Evolutionary conservation across 495 filamentous ascomycete species (phyloP), one percentile per base, ranked within the genome.

Genomic region (Jackrogersella minutella): DNA sequence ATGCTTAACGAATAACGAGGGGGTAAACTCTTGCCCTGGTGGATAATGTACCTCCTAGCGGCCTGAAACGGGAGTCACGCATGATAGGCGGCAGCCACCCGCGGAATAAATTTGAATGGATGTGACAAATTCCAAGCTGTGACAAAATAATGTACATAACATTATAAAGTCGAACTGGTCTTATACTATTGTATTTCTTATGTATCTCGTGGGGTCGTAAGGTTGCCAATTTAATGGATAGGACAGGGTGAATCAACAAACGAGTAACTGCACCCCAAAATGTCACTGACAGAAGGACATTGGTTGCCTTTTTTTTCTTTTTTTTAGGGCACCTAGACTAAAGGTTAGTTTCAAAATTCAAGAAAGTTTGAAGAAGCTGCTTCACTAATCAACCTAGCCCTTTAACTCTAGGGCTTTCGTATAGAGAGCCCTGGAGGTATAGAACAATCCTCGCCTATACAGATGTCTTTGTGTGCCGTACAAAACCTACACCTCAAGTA

Each of bases 21-120:
- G 17, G 31, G 21, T 10, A 5, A 51, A 37, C 8, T 40, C 40
- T 59, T 22, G 30, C 28, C 55, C 8, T 11, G 28, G 47, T 53
- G 54, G 47, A 9, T 53, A 65, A 57, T 41, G 50, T 56, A 50
- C 49, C 17, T 34, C 13, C 14, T 22, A 36, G 40, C 21, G 19
- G 34, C 43, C 24, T 30, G 31, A 51, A 36, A 26, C 11, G 46
- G 44, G 46, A 57, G 31, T 24, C 34, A 52, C 51, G 44, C 43
- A 33, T 51, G 14, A 41, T n/a, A 67, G 52, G 44, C 44, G 37
- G 64, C 39, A 53, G 64, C 17, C 41, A 21, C 64, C 51, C 24
- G 30, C 28, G 36, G 24, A 57, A 34, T 13, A 43, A 24, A 17
- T n/a, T 14, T n/a, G 14, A 16, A 46, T 39, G 9, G 13, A 24